phyloP scores from a whole-genome alignment of 352 stramenopile genomes.

The Achlya hypogyna region DNA sequence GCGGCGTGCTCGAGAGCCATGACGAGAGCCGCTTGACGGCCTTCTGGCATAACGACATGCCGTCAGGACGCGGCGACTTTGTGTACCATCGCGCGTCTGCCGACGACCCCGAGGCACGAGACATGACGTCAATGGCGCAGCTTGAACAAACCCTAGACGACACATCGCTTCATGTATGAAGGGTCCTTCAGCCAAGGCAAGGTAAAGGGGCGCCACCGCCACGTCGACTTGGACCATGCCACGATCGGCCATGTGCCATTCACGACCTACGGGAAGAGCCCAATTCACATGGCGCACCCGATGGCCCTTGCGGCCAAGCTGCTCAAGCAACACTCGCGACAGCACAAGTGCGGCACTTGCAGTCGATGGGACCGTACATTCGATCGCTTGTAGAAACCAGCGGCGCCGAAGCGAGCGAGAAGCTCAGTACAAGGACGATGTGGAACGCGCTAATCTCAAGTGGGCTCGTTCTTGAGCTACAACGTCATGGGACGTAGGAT shows the following conservation, averaged over 20 bases:
- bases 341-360: neutral
- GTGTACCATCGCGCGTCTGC: slow-evolving; percentile 27
- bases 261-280: slow-evolving; percentile 59
- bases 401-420: slow-evolving; percentile 34
- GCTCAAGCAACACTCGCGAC: slow-evolving; percentile 29
- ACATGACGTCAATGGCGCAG: neutral
- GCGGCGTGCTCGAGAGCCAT: slow-evolving; percentile 29
- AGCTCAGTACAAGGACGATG: slow-evolving; percentile 32
- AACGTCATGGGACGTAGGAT: slow-evolving; percentile 14
- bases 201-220: slow-evolving; percentile 43
- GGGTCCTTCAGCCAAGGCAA: slow-evolving; percentile 51
- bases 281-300: slow-evolving; percentile 48
- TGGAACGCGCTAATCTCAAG: slow-evolving; percentile 37
- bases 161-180: slow-evolving; percentile 50
- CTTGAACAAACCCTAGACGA: slow-evolving; percentile 24
- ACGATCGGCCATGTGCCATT: slow-evolving; percentile 32
- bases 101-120: neutral
- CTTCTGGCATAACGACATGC: slow-evolving; percentile 57
- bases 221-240: slow-evolving; percentile 36
- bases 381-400: slow-evolving; percentile 24
- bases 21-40: slow-evolving; percentile 38
- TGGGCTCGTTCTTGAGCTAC: neutral
- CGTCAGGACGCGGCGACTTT: slow-evolving; percentile 51
- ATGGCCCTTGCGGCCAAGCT: slow-evolving; percentile 32
- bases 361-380: neutral